These are phyloP conservation scores for Colletotrichum nymphaeae DNA, from an alignment of 2,329 filamentous ascomycete species.

Conservation along the genomic window DNA sequence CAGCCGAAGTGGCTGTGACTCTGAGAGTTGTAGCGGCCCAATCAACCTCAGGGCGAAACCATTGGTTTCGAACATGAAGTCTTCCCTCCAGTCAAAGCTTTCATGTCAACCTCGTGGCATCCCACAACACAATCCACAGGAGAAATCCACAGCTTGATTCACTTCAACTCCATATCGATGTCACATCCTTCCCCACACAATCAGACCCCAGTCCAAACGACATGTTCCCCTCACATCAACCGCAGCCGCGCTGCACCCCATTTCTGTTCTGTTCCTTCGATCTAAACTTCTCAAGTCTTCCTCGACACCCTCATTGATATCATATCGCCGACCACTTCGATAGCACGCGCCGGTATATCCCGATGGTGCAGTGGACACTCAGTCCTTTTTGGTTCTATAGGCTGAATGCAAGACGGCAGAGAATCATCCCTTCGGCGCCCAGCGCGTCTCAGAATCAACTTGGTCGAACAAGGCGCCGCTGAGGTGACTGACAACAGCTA, in stretches of 20 bases:
- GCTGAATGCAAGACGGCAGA: slow-evolving; percentile 11
- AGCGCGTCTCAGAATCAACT: slow-evolving; percentile 5
- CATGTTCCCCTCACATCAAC: slow-evolving; percentile 1
- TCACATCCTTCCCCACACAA: slow-evolving; percentile 20
- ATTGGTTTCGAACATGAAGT: slow-evolving; percentile 2
- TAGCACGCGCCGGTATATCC: slow-evolving; percentile 13
- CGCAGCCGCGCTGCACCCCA: slow-evolving; percentile 2
- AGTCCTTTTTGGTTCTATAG: not conserved
- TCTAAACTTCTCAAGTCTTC: not conserved
- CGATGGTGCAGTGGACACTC: slow-evolving; percentile 26
- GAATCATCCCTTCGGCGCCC: not conserved
- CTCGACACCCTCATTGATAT: not conserved
- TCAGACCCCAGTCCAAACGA: slow-evolving; percentile 11
- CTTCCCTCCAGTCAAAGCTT: slow-evolving; percentile 28
- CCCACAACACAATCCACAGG: not conserved
- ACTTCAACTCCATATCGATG: slow-evolving; percentile 1
- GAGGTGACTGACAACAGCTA: not conserved
- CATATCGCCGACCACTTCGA: not conserved
- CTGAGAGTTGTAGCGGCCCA: slow-evolving; percentile 7
- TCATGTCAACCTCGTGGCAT: slow-evolving; percentile 22
- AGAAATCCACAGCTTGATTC: slow-evolving; percentile 6
- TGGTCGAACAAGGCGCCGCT: not conserved
- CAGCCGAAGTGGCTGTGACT: not conserved
- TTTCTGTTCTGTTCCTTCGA: not conserved
- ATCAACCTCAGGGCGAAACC: not conserved